Evolutionary conservation across 805 yeast species (phyloP), one percentile per base, ranked within the genome.

Genomic region (Wickerhamiella sergipiensis): DNA sequence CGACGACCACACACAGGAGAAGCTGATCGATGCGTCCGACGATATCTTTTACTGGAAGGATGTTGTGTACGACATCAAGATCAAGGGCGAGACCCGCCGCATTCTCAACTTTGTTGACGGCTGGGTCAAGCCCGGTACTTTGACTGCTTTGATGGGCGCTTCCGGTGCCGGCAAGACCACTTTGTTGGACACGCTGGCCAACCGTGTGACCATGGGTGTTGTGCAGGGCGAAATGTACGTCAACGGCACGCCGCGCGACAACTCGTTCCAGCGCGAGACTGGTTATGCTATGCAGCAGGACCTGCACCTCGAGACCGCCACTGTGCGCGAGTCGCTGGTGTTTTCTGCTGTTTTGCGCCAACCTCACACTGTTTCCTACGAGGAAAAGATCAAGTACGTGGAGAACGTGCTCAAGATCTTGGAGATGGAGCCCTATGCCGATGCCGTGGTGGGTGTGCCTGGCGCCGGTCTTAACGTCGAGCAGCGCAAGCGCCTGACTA

Each of bases 101-200:
- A 58, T 67, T 36, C 65, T 78, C 50, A 67, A 73, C 55, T 69
- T 72, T 59, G 77, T 78, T 46, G 78, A 76, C 59, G 90, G 90
- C 47, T 83, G 80, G 72, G 86, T 82, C 50, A 80, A 79, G 61
- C 90, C 90, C 18, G 90, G 90, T 59, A 82, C 84, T 52, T 71
- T 83, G 65, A 83, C 89, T 43, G 90, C 90, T 5, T 71, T 83
- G 52, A 83, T 83, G 89, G 92, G 92, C 61, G 84, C 82, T 49
- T 83, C 90, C 33, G 92, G 92, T 69, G 92, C 92, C 45, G 92
- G 92, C 70, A 83, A 83, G 61, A 83, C 92, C 23, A 84, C 90
- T 2, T 69, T 83, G 52, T 71, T 84, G 59, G 83, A 83, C 64
- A 80, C 81, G 57, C 72, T 84, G 53, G 80, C 87, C 21, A 84